Conservation (phyloP, 257 asterid species). For the Solanum stenotomum region DNA sequence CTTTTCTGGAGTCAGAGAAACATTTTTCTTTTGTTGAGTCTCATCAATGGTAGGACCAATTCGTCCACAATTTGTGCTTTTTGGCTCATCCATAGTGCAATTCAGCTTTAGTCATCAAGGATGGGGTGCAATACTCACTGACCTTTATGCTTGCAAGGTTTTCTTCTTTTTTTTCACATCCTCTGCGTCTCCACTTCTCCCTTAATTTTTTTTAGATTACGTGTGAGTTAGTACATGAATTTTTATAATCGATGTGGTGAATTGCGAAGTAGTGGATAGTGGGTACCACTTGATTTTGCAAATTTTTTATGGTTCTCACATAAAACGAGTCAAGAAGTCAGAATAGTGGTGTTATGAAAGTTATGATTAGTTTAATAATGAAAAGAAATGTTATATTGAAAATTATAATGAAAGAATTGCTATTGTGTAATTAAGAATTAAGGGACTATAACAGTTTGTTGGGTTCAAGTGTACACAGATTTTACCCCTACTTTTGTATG, state of each 20-base stretch:
- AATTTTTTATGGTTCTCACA: too few species aligned
- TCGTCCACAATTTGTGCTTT: conserved; percentile 66
- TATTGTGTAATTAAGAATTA: too few species aligned
- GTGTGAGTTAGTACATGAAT: neutral
- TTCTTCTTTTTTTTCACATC: neutral
- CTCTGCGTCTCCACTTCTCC: neutral
- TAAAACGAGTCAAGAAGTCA: too few species aligned
- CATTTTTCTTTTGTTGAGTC: neutral
- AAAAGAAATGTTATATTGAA: too few species aligned
- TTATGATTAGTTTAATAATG: too few species aligned
- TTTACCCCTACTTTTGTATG: too few species aligned
- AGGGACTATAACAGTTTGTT: too few species aligned
- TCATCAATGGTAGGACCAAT: conserved; percentile 54
- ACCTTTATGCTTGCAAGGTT: conserved; percentile 71
- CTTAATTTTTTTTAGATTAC: neutral
- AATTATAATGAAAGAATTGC: too few species aligned
- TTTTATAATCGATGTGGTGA: neutral
- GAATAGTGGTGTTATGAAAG: too few species aligned
- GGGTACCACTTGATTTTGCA: too few species aligned
- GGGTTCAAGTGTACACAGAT: too few species aligned
- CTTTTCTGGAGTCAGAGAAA: neutral
- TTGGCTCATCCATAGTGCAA: conserved; percentile 82
- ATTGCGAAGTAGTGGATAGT: neutral
- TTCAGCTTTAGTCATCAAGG: conserved; percentile 54
- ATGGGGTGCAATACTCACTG: conserved; percentile 73